phyloP scores from a whole-genome alignment of 345 rosid species.

The Noccaea caerulescens region DNA sequence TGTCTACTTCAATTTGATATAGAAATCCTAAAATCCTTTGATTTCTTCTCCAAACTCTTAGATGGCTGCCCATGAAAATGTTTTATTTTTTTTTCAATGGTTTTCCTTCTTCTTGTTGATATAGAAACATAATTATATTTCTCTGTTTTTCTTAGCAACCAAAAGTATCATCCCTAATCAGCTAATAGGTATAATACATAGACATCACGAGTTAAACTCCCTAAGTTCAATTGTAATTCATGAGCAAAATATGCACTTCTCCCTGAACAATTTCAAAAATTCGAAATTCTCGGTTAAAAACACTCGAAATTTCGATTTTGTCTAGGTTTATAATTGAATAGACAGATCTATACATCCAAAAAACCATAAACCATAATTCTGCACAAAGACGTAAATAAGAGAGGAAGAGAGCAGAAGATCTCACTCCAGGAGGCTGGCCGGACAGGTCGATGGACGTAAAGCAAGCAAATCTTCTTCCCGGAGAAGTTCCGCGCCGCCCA shows the following conservation, averaged over 20 bases:
- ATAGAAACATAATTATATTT: background rate
- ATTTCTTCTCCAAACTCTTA: background rate
- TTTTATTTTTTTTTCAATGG: too few relatives aligned
- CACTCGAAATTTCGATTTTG: background rate
- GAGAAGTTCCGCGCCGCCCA: slow-evolving; percentile 74
- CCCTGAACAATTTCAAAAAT: background rate
- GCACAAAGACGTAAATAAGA: slow-evolving; percentile 20
- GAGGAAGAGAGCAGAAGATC: slow-evolving; percentile 40
- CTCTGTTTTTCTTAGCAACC: slow-evolving; percentile 5
- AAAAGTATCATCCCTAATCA: background rate
- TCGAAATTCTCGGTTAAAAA: background rate
- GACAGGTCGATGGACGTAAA: slow-evolving; percentile 70
- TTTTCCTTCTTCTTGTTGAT: background rate
- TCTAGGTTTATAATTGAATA: slow-evolving; percentile 7
- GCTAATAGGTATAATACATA: background rate
- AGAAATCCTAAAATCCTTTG: background rate
- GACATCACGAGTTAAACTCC: background rate
- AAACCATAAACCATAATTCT: slow-evolving; percentile 11
- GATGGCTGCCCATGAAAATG: background rate
- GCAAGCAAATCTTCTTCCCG: slow-evolving; percentile 73
- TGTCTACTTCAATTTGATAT: background rate
- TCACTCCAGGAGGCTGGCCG: slow-evolving; percentile 57
- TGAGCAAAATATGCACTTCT: slow-evolving; percentile 2
- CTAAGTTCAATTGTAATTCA: background rate
- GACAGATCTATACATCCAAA: slow-evolving; percentile 25